phyloP scores from a whole-genome alignment of 106 monocot genomes.

The Dactylorhiza incarnata region DNA sequence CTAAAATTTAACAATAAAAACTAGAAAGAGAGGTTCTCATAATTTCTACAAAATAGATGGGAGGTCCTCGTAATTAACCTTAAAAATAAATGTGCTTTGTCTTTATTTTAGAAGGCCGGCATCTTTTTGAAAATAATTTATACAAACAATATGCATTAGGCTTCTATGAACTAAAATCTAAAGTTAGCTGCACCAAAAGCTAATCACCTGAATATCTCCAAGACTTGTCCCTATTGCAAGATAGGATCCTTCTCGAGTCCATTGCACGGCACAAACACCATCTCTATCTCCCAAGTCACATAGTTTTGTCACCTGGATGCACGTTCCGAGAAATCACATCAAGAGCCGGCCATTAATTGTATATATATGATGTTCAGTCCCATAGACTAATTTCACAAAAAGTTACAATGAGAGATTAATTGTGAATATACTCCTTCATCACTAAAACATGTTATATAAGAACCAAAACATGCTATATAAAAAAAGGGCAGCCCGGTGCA shows the following conservation, averaged over 20 bases:
- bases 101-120: background rate
- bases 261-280: conserved; percentile 78
- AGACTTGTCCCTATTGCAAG: conserved; percentile 82
- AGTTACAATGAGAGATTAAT: too few species aligned
- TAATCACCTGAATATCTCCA: conserved; percentile 78
- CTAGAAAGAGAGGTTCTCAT: too few species aligned
- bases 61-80: too few species aligned
- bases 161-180: background rate
- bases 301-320: conserved; percentile 73
- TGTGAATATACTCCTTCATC: too few species aligned
- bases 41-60: too few species aligned
- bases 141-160: background rate
- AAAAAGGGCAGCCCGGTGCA: too few species aligned
- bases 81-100: background rate
- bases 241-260: conserved; percentile 92
- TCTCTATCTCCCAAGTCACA: conserved; percentile 87
- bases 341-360: background rate
- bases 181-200: background rate
- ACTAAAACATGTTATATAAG: too few species aligned
- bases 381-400: too few species aligned
- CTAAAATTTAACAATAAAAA: too few species aligned
- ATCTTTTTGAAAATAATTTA: background rate
- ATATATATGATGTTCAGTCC: background rate
- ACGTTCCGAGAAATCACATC: background rate
- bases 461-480: too few species aligned